Conservation (phyloP, 2,329 filamentous ascomycete genomes). For the Colletotrichum sp. region DNA sequence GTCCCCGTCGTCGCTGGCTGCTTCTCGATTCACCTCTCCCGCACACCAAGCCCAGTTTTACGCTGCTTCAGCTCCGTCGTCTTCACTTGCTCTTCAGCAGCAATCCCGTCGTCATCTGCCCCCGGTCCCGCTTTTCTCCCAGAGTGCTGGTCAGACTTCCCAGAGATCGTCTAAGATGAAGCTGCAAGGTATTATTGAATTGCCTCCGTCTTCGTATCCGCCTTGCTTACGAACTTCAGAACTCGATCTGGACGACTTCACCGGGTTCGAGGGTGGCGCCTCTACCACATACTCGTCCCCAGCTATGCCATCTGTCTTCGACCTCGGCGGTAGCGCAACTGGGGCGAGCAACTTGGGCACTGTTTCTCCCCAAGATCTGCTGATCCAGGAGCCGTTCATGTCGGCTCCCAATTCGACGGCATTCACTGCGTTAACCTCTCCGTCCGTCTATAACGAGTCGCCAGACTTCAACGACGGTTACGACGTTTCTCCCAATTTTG, state of each 20-base stretch:
- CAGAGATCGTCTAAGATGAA: slow-evolving; percentile 55
- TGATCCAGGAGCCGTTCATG: slow-evolving; percentile 70
- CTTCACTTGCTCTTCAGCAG: slow-evolving; percentile 61
- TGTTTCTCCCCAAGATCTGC: slow-evolving; percentile 83
- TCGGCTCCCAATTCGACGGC: slow-evolving; percentile 84
- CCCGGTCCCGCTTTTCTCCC: slow-evolving; percentile 74
- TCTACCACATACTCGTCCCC: slow-evolving; percentile 60
- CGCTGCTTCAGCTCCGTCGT: slow-evolving; percentile 69
- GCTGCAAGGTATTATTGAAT: slow-evolving; percentile 53
- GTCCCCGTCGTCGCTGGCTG: slow-evolving; percentile 58
- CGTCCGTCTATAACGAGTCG: slow-evolving; percentile 78
- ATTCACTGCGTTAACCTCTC: slow-evolving; percentile 85
- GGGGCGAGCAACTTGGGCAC: slow-evolving; percentile 67
- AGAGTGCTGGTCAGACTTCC: slow-evolving; percentile 59
- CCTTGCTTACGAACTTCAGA: neutral
- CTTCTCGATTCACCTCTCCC: slow-evolving; percentile 59
- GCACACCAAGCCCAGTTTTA: slow-evolving; percentile 61
- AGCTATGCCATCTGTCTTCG: slow-evolving; percentile 54
- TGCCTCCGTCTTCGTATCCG: slow-evolving; percentile 9
- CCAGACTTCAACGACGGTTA: slow-evolving; percentile 74
- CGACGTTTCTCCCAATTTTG: slow-evolving; percentile 59
- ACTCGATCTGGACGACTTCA: slow-evolving; percentile 62
- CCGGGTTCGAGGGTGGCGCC: slow-evolving; percentile 57
- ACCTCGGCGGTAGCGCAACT: slow-evolving; percentile 53
- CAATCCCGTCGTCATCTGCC: slow-evolving; percentile 60